Conservation (phyloP, 2,329 filamentous ascomycete genomes). For the Phoma sp. region DNA sequence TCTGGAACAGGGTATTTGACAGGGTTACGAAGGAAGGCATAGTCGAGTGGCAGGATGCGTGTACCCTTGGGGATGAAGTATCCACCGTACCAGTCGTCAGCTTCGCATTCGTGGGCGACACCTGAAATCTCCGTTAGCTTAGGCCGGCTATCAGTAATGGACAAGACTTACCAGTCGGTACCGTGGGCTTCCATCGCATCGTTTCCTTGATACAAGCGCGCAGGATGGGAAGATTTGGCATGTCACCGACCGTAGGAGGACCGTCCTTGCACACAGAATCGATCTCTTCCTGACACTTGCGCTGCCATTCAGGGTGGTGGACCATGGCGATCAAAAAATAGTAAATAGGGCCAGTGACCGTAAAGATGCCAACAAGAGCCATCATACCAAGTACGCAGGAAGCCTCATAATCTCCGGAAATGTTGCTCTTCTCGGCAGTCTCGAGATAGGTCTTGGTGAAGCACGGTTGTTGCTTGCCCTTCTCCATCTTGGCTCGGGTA, state of each 20-base stretch:
- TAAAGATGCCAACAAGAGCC: conserved; percentile 49
- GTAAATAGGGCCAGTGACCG: conserved; percentile 47
- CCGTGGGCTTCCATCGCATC: conserved; percentile 56
- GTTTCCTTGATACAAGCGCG: conserved; percentile 56
- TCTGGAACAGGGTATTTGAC: conserved; percentile 69
- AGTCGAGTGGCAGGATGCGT: conserved; percentile 46
- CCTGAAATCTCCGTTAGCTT: conserved; percentile 37
- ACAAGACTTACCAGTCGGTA: conserved; percentile 46
- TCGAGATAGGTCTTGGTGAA: conserved; percentile 45
- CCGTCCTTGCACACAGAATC: conserved; percentile 36
- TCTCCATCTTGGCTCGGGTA: conserved; percentile 43
- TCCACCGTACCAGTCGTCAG: conserved; percentile 58
- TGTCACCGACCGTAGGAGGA: conserved; percentile 45
- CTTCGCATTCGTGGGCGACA: conserved; percentile 59
- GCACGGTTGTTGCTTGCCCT: conserved; percentile 41
- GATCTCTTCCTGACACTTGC: conserved; percentile 44
- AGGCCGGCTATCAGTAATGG: no score
- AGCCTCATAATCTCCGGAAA: conserved; percentile 48
- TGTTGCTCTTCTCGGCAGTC: conserved; percentile 49
- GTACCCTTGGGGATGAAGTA: conserved; percentile 59
- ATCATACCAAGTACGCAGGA: conserved; percentile 50
- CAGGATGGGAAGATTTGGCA: conserved; percentile 52
- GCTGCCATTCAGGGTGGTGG: conserved; percentile 46
- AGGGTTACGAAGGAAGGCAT: conserved; percentile 54
- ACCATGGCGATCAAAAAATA: conserved; percentile 49